A percentile compares a stretch with the other conserved stretches of the same genome.
Evolutionary conservation across 1,139 yeast genomes (phyloP).

Genomic region (Lodderomyces metapsilosis): DNA sequence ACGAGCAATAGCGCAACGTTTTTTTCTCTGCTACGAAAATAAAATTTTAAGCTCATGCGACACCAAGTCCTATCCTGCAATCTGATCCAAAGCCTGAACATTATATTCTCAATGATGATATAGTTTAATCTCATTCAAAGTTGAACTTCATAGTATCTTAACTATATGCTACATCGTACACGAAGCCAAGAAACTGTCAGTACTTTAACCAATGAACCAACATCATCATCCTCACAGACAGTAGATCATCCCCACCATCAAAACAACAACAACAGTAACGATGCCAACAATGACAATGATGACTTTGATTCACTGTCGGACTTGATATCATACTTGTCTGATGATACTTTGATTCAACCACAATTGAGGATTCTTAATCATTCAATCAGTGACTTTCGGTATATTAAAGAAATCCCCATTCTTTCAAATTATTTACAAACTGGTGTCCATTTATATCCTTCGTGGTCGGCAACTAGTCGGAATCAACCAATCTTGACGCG

Average conservation of each 20-base stretch:
- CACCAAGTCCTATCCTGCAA: not conserved
- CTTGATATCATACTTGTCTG: slow-evolving; percentile 23
- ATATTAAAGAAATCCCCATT: slow-evolving; percentile 27
- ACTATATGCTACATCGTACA: slow-evolving; percentile 8
- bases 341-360: slow-evolving; percentile 28
- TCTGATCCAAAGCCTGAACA: too few relatives aligned
- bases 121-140: not conserved
- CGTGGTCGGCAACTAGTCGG: slow-evolving; percentile 5
- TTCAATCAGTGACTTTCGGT: slow-evolving; percentile 19
- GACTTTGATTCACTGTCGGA: slow-evolving; percentile 14
- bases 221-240: not conserved
- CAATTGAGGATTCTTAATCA: slow-evolving; percentile 23
- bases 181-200: slow-evolving; percentile 14
- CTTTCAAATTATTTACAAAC: slow-evolving; percentile 28
- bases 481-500: slow-evolving; percentile 24
- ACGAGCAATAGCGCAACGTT: not conserved
- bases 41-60: not conserved
- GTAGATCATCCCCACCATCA: not conserved
- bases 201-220: slow-evolving; percentile 11
- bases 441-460: slow-evolving; percentile 18
- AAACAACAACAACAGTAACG: not conserved
- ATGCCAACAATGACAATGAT: slow-evolving; percentile 7
- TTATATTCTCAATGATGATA: not conserved
- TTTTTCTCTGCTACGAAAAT: too few relatives aligned
- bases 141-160: too few relatives aligned